Conservation (phyloP, 164 flowering plant species). For the Tinospora cordifolia region DNA sequence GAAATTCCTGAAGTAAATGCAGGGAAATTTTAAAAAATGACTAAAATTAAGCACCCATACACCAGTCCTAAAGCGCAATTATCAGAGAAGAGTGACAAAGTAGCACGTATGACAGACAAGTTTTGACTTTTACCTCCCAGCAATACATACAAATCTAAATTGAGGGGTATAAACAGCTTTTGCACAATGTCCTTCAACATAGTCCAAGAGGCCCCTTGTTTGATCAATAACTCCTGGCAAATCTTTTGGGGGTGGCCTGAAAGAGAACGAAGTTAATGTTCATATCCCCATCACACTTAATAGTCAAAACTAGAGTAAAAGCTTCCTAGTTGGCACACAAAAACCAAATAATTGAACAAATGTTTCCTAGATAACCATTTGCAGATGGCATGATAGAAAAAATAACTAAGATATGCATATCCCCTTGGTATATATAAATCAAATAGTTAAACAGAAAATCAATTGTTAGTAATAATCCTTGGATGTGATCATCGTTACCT, state of each 20-base stretch:
- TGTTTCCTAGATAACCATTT: too few species aligned
- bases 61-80: neutral
- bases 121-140: constrained; percentile 65
- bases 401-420: too few species aligned
- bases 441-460: neutral
- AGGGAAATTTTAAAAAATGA: neutral
- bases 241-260: constrained; percentile 85
- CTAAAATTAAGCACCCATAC: neutral
- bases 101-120: neutral
- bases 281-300: neutral
- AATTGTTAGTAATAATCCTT: neutral
- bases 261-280: constrained; percentile 5
- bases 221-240: constrained; percentile 86
- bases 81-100: constrained; percentile 1
- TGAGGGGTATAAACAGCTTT: constrained; percentile 67
- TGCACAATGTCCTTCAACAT: constrained; percentile 57
- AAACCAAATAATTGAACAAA: too few species aligned
- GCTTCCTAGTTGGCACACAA: too few species aligned
- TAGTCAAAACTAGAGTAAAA: neutral
- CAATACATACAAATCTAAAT: constrained; percentile 74
- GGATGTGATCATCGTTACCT: neutral
- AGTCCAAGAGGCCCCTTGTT: constrained; percentile 84
- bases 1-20: too few species aligned
- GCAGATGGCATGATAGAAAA: too few species aligned
- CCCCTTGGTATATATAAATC: too few species aligned